phyloP scores from a whole-genome alignment of 1,284 basidiomycete species.

The Fomitopsis betulina region DNA sequence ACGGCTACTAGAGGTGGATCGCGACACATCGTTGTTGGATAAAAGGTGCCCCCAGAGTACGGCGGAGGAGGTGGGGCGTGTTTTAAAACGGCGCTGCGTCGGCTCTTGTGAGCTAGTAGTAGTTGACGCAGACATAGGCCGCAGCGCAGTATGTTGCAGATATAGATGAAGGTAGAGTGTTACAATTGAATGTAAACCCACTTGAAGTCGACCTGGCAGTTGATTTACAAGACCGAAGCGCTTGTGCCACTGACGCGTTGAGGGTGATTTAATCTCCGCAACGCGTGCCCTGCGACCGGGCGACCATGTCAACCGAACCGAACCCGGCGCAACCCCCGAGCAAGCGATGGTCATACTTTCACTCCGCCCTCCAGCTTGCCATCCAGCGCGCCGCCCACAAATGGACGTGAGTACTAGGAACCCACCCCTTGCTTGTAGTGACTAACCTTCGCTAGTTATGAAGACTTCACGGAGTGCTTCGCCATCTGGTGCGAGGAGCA shows the following conservation, averaged over 20 bases:
- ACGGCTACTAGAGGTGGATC: slow-evolving; percentile 5
- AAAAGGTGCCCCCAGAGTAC: slow-evolving; percentile 31
- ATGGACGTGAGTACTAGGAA: slow-evolving; percentile 59
- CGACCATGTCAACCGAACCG: slow-evolving; percentile 20
- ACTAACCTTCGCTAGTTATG: slow-evolving; percentile 43
- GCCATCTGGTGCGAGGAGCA: slow-evolving; percentile 70
- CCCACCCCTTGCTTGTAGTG: neutral
- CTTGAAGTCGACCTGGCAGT: too few relatives aligned
- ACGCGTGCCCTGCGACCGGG: slow-evolving; percentile 4
- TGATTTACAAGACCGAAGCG: neutral
- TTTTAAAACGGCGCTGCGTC: neutral
- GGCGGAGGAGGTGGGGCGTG: slow-evolving; percentile 5
- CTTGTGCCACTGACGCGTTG: slow-evolving; percentile 13
- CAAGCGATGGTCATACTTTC: slow-evolving; percentile 71
- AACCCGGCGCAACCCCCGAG: slow-evolving; percentile 36
- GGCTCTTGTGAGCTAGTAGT: neutral
- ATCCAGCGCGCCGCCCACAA: slow-evolving; percentile 73
- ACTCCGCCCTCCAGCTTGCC: slow-evolving; percentile 69
- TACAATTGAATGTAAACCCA: too few relatives aligned
- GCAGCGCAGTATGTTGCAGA: neutral
- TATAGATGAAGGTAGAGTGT: neutral
- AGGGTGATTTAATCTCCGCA: slow-evolving; percentile 13
- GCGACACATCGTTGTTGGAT: slow-evolving; percentile 2
- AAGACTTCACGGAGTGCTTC: slow-evolving; percentile 76
- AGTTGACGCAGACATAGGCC: neutral